phyloP scores from a whole-genome alignment of 345 rosid species.

The Theobroma cacao region DNA sequence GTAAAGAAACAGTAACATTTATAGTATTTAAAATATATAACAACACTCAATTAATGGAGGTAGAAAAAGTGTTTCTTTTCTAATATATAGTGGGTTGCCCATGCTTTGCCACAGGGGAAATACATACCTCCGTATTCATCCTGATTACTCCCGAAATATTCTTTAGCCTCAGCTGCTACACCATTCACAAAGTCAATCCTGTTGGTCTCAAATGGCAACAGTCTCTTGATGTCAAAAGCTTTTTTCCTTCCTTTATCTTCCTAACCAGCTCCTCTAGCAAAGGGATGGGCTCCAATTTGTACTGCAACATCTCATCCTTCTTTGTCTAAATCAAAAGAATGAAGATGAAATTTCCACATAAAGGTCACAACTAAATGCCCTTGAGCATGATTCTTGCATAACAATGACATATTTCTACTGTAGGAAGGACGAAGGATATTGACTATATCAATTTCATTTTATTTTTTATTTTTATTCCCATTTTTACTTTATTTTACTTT shows the following conservation, averaged over 20 bases:
- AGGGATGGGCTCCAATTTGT: constrained; percentile 60
- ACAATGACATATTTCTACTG: neutral
- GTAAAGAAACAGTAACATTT: too few relatives aligned
- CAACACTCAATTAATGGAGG: too few relatives aligned
- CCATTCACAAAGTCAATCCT: constrained; percentile 71
- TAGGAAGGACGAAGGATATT: neutral
- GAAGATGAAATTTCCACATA: neutral
- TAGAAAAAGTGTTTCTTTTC: too few relatives aligned
- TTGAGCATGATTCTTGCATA: neutral
- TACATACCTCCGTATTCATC: constrained; percentile 78
- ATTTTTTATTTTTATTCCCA: too few relatives aligned
- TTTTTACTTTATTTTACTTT: too few relatives aligned
- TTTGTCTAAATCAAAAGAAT: constrained; percentile 62
- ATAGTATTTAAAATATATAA: too few relatives aligned
- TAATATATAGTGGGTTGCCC: too few relatives aligned
- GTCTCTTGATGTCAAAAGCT: constrained; percentile 55
- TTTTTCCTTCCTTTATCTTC: constrained; percentile 61
- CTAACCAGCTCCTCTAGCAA: constrained; percentile 89
- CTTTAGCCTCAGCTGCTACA: constrained; percentile 86
- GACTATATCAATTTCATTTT: too few relatives aligned
- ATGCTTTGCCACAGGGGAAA: too few relatives aligned
- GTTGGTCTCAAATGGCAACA: constrained; percentile 71
- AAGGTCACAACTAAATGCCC: neutral
- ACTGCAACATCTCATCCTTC: constrained; percentile 68
- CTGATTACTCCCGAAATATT: constrained; percentile 64